Evolutionary conservation across 2,329 filamentous ascomycete genomes (phyloP), one percentile per base, ranked within the genome.

Genomic region (Penicillium sp.): DNA sequence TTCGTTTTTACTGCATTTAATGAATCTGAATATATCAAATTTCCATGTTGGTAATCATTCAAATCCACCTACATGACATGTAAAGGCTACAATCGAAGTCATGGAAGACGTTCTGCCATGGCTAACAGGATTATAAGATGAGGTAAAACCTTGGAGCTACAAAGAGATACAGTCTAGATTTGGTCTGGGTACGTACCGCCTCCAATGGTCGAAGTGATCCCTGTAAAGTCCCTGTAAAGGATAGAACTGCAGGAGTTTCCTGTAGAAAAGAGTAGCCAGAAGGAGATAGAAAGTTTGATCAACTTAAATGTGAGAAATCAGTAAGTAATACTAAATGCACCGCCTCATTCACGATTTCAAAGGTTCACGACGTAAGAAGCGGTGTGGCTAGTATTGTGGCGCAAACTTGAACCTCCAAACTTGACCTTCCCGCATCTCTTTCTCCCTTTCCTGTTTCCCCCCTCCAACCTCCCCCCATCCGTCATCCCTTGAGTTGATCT

Each of bases 371-470:
- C 48, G 49, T 52, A 23, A 33, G 50, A 53, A 50, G 58, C 62
- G 62, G 56, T 64, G 62, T 66, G 63, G 63, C 63, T 63, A 46
- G 55, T 35, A 37, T 42, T 63, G 65, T 66, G 65, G 63, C 65
- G 62, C 53, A 61, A 61, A 53, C 57, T 62, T 43, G 59, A 63
- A 60, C 39, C 64, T 63, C 60, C 60, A 57, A 63, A 65, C 61
- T 61, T 65, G 63, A 60, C 59, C 63, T 61, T 65, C 65, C 64
- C 59, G 62, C 60, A 65, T 57, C 64, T 59, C 63, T 63, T 63
- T 62, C 61, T 61, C 62, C 61, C 62, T 65, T 61, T 60, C 65
- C 57, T 57, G 54, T 57, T 42, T 64, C 60, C 58, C 53, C 53
- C 56, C 59, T 44, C 60, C 53, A 37, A 55, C 6, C 44, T 47